These are phyloP conservation scores for Ilyonectria sp. DNA, from an alignment of 2,329 filamentous ascomycete species.

Conservation along the genomic window DNA sequence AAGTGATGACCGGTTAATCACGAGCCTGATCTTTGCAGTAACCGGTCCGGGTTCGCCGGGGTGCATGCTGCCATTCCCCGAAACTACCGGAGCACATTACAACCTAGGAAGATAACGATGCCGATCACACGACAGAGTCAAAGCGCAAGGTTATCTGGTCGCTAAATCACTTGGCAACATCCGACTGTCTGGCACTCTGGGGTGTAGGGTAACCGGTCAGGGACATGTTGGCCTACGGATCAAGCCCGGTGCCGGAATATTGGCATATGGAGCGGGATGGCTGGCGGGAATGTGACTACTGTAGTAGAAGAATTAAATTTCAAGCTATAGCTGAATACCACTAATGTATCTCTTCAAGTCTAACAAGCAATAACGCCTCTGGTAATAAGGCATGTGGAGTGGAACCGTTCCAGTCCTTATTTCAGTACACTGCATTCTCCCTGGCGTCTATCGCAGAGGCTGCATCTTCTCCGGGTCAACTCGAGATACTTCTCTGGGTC, in stretches of 20 bases:
- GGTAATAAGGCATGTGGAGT: background rate
- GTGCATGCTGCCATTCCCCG: background rate
- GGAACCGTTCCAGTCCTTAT: background rate
- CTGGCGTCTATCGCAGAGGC: too few relatives aligned
- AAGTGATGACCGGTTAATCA: background rate
- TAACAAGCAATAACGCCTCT: too few relatives aligned
- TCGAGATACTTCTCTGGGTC: too few relatives aligned
- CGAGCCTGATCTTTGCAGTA: background rate
- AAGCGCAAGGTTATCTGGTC: background rate
- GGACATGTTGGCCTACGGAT: background rate
- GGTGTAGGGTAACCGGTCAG: constrained; percentile 1
- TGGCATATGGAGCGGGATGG: too few relatives aligned
- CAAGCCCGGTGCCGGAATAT: too few relatives aligned
- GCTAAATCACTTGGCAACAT: background rate
- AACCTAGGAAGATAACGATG: background rate
- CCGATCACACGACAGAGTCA: background rate
- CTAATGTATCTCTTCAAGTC: too few relatives aligned
- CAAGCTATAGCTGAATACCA: too few relatives aligned
- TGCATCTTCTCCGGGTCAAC: too few relatives aligned
- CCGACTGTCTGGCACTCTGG: background rate
- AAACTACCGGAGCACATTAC: background rate
- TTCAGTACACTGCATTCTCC: background rate
- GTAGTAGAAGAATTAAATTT: too few relatives aligned
- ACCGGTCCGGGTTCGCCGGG: constrained; percentile 4
- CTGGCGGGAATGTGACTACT: too few relatives aligned